These are phyloP conservation scores for Tricholoma furcatifolium DNA, from an alignment of 768 basidiomycete genomes.

Conservation along the genomic window DNA sequence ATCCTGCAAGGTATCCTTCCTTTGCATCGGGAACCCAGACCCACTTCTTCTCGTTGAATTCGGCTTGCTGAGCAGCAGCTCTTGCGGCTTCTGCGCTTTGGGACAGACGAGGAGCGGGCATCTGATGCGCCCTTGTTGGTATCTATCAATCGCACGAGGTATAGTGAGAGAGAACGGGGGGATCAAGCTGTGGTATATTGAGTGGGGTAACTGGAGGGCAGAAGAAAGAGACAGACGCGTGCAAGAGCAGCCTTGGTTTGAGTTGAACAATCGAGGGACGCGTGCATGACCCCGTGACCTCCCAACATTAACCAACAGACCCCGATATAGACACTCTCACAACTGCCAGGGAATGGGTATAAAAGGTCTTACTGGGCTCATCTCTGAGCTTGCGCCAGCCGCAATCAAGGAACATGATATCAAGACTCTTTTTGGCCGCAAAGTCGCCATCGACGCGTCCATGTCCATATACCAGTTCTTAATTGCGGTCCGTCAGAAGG, in stretches of 20 bases:
- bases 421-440: conserved; percentile 95
- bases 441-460: conserved; percentile 98
- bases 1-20: conserved; percentile 93
- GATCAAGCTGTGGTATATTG: conserved; percentile 3
- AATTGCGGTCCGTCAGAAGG: conserved; percentile 93
- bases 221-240: conserved; percentile 19
- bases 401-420: conserved; percentile 92
- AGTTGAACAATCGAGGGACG: conserved; percentile 12
- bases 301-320: conserved; percentile 26
- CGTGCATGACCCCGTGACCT: conserved; percentile 19
- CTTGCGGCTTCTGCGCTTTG: conserved; percentile 72
- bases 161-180: not conserved
- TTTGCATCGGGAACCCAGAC: conserved; percentile 95
- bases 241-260: conserved; percentile 3
- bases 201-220: conserved; percentile 6
- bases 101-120: conserved; percentile 50
- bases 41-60: conserved; percentile 98
- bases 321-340: conserved; percentile 24
- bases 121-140: conserved; percentile 19
- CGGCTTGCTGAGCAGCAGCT: conserved; percentile 87
- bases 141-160: no score
- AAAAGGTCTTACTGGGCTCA: conserved; percentile 89
- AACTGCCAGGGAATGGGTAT: conserved; percentile 67
- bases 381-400: conserved; percentile 87
- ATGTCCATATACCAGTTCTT: conserved; percentile 98